Evolutionary conservation across 2,329 filamentous ascomycete genomes (phyloP).

Genomic region (Rosellinia necatrix): DNA sequence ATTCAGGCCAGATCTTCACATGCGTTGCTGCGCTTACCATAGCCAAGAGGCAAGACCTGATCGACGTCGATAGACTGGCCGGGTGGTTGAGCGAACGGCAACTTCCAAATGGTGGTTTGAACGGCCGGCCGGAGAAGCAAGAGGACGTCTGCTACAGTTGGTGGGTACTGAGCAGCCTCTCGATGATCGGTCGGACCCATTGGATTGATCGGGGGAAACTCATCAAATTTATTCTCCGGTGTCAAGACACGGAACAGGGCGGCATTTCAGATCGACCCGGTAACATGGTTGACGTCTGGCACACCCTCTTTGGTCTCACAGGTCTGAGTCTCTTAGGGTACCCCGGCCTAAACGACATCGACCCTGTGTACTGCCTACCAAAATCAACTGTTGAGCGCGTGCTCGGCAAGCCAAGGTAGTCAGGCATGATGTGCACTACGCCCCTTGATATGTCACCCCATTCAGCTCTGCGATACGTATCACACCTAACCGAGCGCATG

Average conservation of each 20-base stretch:
- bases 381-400: slow-evolving; percentile 66
- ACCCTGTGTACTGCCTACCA: slow-evolving; percentile 87
- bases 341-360: slow-evolving; percentile 76
- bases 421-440: slow-evolving; percentile 1
- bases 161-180: slow-evolving; percentile 94
- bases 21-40: slow-evolving; percentile 88
- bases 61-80: slow-evolving; percentile 80
- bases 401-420: slow-evolving; percentile 48
- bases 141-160: slow-evolving; percentile 99
- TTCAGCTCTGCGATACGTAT: not conserved
- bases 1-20: slow-evolving; percentile 94
- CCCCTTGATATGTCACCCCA: not conserved
- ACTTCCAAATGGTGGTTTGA: slow-evolving; percentile 82
- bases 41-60: slow-evolving; percentile 77
- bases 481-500: not conserved
- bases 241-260: slow-evolving; percentile 83
- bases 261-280: slow-evolving; percentile 90
- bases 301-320: slow-evolving; percentile 87
- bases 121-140: slow-evolving; percentile 91
- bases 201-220: slow-evolving; percentile 91
- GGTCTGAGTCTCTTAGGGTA: slow-evolving; percentile 84
- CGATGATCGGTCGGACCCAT: slow-evolving; percentile 84
- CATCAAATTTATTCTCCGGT: slow-evolving; percentile 79
- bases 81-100: slow-evolving; percentile 95
- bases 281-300: slow-evolving; percentile 96